Evolutionary conservation across 2,329 filamentous ascomycete genomes (phyloP), one percentile per base, ranked within the genome.

Genomic region (Didymella glomerata): DNA sequence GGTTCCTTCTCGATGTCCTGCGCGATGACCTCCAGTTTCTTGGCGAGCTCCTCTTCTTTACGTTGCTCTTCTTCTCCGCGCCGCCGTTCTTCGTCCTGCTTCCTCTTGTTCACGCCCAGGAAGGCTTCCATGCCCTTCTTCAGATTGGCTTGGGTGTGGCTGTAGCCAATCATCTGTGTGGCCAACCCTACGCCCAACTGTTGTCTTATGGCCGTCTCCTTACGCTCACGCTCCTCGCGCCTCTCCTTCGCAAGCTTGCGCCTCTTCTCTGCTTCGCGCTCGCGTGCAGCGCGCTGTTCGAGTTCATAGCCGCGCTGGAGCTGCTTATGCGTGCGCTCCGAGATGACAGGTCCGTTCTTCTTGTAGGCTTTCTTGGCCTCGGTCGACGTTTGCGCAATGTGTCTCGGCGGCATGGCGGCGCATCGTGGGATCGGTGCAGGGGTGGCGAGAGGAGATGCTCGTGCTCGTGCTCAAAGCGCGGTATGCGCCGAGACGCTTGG

Each of bases 81-180:
- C 38, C 65, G 62, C 28, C 46, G 62, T 34, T 63, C 61, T 34
- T 66, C 57, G 9, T 71, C 69, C 1, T 69, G 61, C 5, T 68
- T 67, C 41, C 62, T 64, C 57, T 71, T 73, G 27, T 57, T 67
- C 13, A 73, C 51, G 0, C 74, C 73, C 32, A 77, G 22, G 44
- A 77, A 77, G 0, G 71, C 65, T 54, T 77, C 75, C 76, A 79
- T 78, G 20, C 72, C 74, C 27, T 54, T 70, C 62, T 78, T 78
- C 61, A 77, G 50, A 54, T 68, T 63, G 38, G 69, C 72, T 61
- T 79, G 77, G 0, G 73, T 76, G 30, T 73, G 74, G 47, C 68
- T 77, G 47, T 71, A 79, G n/a, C 77, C 77, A 48, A 72, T 68
- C 27, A 77, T 45, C 57, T 79, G 77, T 6, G 77, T 78, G 8